Evolutionary conservation across 2,329 filamentous ascomycete species (phyloP).

Genomic region (Trichoderma arundinaceum): DNA sequence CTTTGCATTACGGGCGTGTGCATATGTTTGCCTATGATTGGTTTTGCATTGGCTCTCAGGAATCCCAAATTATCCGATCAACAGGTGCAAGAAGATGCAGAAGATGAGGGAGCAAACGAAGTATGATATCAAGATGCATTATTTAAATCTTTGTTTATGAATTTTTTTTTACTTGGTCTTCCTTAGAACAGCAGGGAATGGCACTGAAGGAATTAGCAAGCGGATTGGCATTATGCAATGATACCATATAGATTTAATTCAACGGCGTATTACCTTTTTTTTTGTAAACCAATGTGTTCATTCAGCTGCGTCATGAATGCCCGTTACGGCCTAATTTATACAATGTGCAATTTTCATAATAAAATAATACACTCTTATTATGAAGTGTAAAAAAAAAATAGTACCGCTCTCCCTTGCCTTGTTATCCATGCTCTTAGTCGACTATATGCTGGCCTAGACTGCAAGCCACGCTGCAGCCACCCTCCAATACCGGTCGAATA

Average conservation of each 20-base stretch:
- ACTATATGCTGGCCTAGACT: not conserved
- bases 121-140: constrained; percentile 13
- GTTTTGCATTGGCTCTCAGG: constrained; percentile 49
- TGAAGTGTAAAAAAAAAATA: not conserved
- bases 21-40: constrained; percentile 54
- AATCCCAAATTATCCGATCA: constrained; percentile 53
- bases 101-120: constrained; percentile 7
- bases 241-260: constrained; percentile 28
- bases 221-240: constrained; percentile 7
- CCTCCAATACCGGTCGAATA: not conserved
- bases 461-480: constrained; percentile 15
- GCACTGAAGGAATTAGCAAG: not conserved
- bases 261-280: not conserved
- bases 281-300: not conserved
- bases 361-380: not conserved
- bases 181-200: not conserved
- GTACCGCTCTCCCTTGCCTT: not conserved
- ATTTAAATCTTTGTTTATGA: not conserved
- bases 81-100: constrained; percentile 36
- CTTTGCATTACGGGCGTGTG: constrained; percentile 54
- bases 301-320: no score
- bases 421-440: not conserved
- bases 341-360: not conserved
- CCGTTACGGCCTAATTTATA: no score
- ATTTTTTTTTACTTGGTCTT: not conserved